phyloP scores from a whole-genome alignment of 768 basidiomycete genomes.

The Pisolithus tinctorius region DNA sequence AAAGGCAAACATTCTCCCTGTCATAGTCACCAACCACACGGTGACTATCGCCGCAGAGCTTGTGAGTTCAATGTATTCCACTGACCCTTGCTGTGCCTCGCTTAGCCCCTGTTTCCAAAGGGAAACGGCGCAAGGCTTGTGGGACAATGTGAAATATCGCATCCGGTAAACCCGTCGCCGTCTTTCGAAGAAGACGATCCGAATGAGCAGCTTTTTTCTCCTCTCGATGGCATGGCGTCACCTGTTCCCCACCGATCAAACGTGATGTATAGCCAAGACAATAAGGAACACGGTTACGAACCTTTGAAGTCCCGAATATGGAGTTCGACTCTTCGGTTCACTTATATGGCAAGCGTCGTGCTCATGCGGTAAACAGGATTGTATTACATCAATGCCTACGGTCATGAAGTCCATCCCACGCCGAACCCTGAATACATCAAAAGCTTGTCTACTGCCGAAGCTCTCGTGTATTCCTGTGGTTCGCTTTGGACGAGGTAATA shows the following conservation, averaged over 20 bases:
- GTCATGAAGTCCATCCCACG: conserved; percentile 84
- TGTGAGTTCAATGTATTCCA: conserved; percentile 30
- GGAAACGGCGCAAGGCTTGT: conserved; percentile 72
- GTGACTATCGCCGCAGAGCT: conserved; percentile 94
- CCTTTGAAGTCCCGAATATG: conserved; percentile 54
- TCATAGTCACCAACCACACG: conserved; percentile 88
- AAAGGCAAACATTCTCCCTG: conserved; percentile 78
- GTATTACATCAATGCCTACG: conserved; percentile 87
- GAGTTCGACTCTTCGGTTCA: conserved; percentile 39
- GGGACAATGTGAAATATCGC: conserved; percentile 92
- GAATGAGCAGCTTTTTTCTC: conserved; percentile 32
- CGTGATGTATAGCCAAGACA: conserved; percentile 53
- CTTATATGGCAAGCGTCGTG: background rate
- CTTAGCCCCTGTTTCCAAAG: conserved; percentile 29
- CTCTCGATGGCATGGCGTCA: conserved; percentile 50
- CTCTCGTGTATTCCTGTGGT: conserved; percentile 88
- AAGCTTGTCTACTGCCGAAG: conserved; percentile 50
- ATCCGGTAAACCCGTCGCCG: conserved; percentile 48
- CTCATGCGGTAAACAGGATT: conserved; percentile 40
- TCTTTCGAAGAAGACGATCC: conserved; percentile 21
- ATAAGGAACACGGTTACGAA: conserved; percentile 46
- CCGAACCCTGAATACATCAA: conserved; percentile 79
- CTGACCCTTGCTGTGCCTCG: conserved; percentile 41
- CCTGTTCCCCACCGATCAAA: conserved; percentile 46
- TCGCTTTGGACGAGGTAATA: conserved; percentile 88